Evolutionary conservation across 108 stramenopile genomes (phyloP), one percentile per base, ranked within the genome.

Genomic region (Cyclotella atomus): DNA sequence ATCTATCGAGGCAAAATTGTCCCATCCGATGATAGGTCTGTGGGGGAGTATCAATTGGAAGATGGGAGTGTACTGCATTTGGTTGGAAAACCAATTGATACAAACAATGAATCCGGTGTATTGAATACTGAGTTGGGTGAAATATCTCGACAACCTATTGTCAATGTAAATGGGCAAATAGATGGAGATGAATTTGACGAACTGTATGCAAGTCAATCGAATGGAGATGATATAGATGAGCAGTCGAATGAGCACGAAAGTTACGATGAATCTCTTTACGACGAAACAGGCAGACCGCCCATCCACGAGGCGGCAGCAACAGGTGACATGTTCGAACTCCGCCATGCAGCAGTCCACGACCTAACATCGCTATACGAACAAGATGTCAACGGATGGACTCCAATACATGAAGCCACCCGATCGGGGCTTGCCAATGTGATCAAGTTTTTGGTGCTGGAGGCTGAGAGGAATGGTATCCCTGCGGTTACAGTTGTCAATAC

Each of bases 1-100:
- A 91, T 94, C 50, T 94, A 84, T 70, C 86, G 90, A 29, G 93
- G 93, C 10, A 82, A 79, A 16, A 74, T 94, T 68, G 86, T 91
- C 50, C 59, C 62, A 32, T 50, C 35, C 17, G 19, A 10, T 17
- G 29, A 0, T 0, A 49, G 50, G 35, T 50, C 38, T 25, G 28
- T 52, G 9, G 25, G 19, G 2, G 70, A 71, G 34, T 71, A 59
- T 50, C 47, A 47, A 23, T 32, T 71, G 56, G 32, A 71, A 25
- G 49, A 60, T 45, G 59, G 70, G 16, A 61, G 70, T 53, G 49
- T 56, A 25, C 34, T 71, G 15, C 59, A 71, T 71, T 56, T 71
- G 30, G 47, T 71, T 32, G 59, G 70, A 6, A 71, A 71, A 24
- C 59, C 70, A 9, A 4, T 14, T 0, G 24, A 29, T 6, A 50